Conservation (phyloP, 306 rosid species). For the Malus asiatica region DNA sequence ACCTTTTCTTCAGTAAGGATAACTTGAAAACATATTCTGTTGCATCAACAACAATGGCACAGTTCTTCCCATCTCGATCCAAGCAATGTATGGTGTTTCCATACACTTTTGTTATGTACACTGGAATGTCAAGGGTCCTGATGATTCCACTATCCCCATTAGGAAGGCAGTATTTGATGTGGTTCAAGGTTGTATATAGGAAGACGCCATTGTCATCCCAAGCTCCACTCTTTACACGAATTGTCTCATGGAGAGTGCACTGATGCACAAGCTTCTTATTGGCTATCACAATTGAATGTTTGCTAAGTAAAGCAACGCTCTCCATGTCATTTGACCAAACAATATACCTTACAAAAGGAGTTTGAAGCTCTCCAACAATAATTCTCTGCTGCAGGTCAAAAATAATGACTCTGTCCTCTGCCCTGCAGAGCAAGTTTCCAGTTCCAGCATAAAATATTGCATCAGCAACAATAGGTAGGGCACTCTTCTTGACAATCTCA, state of each 20-base stretch:
- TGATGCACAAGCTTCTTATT: constrained; percentile 78
- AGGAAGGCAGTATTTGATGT: constrained; percentile 78
- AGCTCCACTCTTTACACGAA: constrained; percentile 86
- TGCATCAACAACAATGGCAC: constrained; percentile 53
- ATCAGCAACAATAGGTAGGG: constrained; percentile 56
- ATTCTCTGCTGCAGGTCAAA: constrained; percentile 76
- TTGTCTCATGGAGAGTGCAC: constrained; percentile 87
- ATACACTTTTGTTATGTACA: constrained; percentile 66
- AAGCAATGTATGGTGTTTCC: constrained; percentile 61
- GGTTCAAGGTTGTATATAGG: constrained; percentile 75
- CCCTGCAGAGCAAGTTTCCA: constrained; percentile 68
- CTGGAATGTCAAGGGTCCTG: constrained; percentile 67
- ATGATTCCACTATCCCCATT: constrained; percentile 83
- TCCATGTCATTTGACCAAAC: constrained; percentile 84
- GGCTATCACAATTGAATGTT: constrained; percentile 72
- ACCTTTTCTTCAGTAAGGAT: constrained; percentile 58
- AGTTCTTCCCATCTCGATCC: constrained; percentile 86
- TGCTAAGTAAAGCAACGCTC: constrained; percentile 73
- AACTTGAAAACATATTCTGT: constrained; percentile 78
- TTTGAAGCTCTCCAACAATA: constrained; percentile 71
- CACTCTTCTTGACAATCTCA: constrained; percentile 69
- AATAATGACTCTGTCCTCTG: constrained; percentile 69
- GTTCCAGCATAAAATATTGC: constrained; percentile 81
- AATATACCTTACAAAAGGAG: constrained; percentile 68
- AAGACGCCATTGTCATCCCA: constrained; percentile 91